Evolutionary conservation across 2,329 filamentous ascomycete genomes (phyloP), one percentile per base, ranked within the genome.

Genomic region (Aspergillus terreus): DNA sequence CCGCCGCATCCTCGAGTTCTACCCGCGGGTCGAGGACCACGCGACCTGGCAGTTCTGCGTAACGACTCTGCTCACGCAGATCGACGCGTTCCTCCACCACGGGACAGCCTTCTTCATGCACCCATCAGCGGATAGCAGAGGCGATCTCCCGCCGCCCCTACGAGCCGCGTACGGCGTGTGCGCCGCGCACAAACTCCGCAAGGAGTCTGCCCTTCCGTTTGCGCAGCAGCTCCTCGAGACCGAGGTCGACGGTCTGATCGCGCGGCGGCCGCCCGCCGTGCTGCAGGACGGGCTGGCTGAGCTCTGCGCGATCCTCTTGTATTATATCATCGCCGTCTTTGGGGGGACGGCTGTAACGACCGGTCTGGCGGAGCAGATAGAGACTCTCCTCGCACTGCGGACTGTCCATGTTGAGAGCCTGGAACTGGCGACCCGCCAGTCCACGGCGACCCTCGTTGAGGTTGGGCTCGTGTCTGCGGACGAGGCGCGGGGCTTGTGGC

Each of bases 1-100:
- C 33, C 35, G 36, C 7, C 12, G 49, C 17, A 38, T 51, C 36
- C 33, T 51, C 17, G 49, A 51, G 4, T 51, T 51, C 32, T 51
- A 44, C 36, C 49, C 49, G 10, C 49, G 49, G 6, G 25, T 47
- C 11, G 12, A 51, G 5, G 49, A 51, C n/a, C 25, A 3, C 2
- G 35, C 42, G 42, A 43, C 49, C 19, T 51, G 49, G 49, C 6
- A 12, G 2, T 51, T 51, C 23, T 47, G 49, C 44, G 11, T 17
- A 27, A 51, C 17, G 30, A 46, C 17, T 2, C 14, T 51, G 35
- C 35, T 35, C 10, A 12, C n/a, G 4, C 49, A 51, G 23, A 4
- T 51, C 14, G 35, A 38, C 11, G 15, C 15, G 2, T 38, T 38
- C 14, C 35, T 38, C 15, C 35, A 11, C 15, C 6, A 6, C 6